Evolutionary conservation across 208 protist genomes (phyloP).

Genomic region (Trypanosoma rangeli): DNA sequence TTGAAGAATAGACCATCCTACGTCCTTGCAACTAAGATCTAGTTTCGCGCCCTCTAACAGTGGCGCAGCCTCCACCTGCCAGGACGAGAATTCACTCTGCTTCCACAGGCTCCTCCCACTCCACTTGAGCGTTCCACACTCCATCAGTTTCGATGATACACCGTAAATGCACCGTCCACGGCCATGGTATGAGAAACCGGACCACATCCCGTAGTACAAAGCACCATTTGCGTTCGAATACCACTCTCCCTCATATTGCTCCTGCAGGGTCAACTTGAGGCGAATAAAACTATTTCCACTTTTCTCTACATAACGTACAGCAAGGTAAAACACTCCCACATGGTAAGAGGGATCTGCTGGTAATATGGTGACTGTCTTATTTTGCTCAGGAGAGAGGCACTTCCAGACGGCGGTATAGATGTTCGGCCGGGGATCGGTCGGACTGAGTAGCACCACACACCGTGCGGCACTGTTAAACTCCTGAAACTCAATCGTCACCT

Average conservation of each 20-base stretch:
- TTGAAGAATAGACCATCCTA: constrained; percentile 22
- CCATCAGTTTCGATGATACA: constrained; percentile 30
- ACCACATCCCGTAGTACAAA: constrained; percentile 80
- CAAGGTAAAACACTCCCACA: constrained; percentile 54
- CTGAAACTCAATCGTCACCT: constrained; percentile 72
- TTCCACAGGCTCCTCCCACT: constrained; percentile 18
- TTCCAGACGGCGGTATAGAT: constrained; percentile 82
- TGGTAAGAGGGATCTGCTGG: constrained; percentile 69
- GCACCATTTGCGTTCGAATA: constrained; percentile 37
- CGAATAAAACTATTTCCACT: constrained; percentile 75
- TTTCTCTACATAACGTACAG: constrained; percentile 73
- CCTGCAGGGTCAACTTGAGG: constrained; percentile 46
- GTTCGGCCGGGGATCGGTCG: constrained; percentile 52
- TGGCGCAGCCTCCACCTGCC: neutral
- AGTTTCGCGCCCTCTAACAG: neutral
- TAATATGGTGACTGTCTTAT: constrained; percentile 74
- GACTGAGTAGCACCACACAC: constrained; percentile 75
- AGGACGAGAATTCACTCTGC: constrained; percentile 5
- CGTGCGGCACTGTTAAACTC: constrained; percentile 78
- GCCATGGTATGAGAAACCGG: constrained; percentile 56
- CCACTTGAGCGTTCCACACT: constrained; percentile 7
- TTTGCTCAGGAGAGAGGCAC: constrained; percentile 59
- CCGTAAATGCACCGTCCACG: constrained; percentile 72
- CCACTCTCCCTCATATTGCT: constrained; percentile 33
- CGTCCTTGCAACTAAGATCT: neutral